phyloP scores from a whole-genome alignment of 2,329 filamentous ascomycete species.

The Epichloe aotearoae region DNA sequence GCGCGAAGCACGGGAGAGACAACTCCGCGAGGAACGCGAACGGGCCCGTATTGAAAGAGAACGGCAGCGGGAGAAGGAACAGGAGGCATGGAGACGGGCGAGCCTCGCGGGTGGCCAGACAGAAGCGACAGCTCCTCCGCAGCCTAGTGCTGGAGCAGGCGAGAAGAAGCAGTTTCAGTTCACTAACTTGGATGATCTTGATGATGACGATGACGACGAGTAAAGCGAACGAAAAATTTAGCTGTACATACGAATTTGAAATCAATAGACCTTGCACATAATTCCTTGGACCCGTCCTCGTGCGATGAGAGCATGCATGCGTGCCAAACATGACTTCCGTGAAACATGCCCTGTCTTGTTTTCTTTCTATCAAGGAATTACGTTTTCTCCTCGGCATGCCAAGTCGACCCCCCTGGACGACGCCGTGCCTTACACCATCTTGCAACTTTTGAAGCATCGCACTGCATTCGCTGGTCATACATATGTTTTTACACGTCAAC shows the following conservation, averaged over 20 bases:
- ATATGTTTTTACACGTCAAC: constrained; percentile 16
- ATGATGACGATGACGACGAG: constrained; percentile 30
- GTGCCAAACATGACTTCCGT: not conserved
- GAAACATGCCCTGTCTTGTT: not conserved
- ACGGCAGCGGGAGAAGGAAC: constrained; percentile 28
- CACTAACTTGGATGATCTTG: constrained; percentile 38
- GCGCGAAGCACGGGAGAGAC: constrained; percentile 31
- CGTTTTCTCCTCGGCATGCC: not conserved
- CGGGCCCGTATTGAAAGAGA: constrained; percentile 28
- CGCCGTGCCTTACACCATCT: not conserved
- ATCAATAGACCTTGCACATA: not conserved
- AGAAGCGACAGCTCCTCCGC: constrained; percentile 14
- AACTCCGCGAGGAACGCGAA: constrained; percentile 26
- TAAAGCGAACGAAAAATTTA: not conserved
- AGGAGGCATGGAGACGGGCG: constrained; percentile 27
- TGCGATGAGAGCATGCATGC: not conserved
- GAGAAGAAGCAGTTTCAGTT: constrained; percentile 44
- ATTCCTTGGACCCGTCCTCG: not conserved
- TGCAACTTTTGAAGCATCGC: constrained; percentile 1
- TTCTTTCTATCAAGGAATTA: not conserved
- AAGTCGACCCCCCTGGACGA: not conserved
- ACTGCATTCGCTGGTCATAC: constrained; percentile 17
- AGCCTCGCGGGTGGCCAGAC: constrained; percentile 18
- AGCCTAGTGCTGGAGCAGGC: constrained; percentile 14
- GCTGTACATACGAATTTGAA: not conserved